phyloP scores from a whole-genome alignment of 805 yeast species.

The Millerozyma miso region DNA sequence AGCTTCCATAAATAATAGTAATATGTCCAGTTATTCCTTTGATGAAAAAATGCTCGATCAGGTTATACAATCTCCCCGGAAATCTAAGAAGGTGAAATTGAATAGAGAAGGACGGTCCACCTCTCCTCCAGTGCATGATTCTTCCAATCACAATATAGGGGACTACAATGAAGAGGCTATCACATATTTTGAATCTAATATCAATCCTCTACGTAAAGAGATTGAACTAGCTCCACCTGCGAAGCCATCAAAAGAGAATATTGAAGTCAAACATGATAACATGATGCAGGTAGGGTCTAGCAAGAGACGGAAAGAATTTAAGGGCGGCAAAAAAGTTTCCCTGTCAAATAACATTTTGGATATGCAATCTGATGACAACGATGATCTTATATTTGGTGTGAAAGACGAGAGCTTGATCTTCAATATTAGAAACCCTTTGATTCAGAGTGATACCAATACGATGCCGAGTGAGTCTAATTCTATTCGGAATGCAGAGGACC shows the following conservation, averaged over 20 bases:
- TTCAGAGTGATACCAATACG: background rate
- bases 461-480: background rate
- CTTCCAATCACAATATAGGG: conserved; percentile 29
- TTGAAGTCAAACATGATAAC: background rate
- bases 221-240: background rate
- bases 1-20: background rate
- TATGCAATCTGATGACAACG: conserved; percentile 6
- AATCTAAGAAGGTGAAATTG: conserved; percentile 17
- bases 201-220: background rate
- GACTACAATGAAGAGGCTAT: conserved; percentile 33
- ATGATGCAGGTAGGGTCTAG: background rate
- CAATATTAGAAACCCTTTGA: conserved; percentile 2
- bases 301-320: background rate
- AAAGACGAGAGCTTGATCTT: background rate
- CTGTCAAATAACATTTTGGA: conserved; percentile 4
- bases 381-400: conserved; percentile 1
- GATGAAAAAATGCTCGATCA: conserved; percentile 13
- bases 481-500: background rate
- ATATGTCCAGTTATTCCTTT: conserved; percentile 4
- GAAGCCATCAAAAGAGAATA: background rate
- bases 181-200: conserved; percentile 19
- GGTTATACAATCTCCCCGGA: conserved; percentile 18
- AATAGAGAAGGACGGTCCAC: conserved; percentile 7
- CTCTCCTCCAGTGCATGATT: conserved; percentile 18
- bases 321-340: background rate